These are phyloP conservation scores for Claviceps maximensis DNA, from an alignment of 2,329 filamentous ascomycete genomes.

Conservation along the genomic window DNA sequence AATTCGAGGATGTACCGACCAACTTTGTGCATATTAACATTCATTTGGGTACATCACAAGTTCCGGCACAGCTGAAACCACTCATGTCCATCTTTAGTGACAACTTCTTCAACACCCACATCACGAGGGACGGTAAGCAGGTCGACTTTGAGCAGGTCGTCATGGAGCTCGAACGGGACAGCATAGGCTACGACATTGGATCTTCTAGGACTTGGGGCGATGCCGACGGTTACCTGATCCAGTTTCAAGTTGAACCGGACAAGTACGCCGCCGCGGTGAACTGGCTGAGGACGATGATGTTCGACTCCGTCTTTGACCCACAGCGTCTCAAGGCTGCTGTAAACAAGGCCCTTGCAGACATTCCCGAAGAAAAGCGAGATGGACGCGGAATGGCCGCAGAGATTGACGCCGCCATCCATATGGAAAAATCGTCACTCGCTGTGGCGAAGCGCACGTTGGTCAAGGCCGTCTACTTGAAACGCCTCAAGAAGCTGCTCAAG, in stretches of 20 bases:
- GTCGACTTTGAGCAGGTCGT: conserved; percentile 88
- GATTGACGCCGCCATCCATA: conserved; percentile 66
- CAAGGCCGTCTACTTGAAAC: conserved; percentile 75
- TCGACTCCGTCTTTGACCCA: conserved; percentile 77
- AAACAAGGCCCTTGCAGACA: conserved; percentile 75
- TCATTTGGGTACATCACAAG: conserved; percentile 61
- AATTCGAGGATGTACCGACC: conserved; percentile 88
- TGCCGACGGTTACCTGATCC: conserved; percentile 66
- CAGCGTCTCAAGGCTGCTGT: conserved; percentile 49
- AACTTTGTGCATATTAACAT: conserved; percentile 83
- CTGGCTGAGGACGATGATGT: conserved; percentile 79
- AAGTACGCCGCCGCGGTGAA: conserved; percentile 73
- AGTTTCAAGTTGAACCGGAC: conserved; percentile 74
- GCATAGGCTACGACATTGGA: conserved; percentile 67
- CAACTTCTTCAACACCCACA: conserved; percentile 89
- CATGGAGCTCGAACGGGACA: conserved; percentile 80
- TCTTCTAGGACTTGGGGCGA: conserved; percentile 58
- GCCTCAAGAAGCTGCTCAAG: conserved; percentile 67
- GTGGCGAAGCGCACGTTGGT: conserved; percentile 74
- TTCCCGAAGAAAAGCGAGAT: conserved; percentile 82
- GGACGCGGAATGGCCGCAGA: conserved; percentile 55
- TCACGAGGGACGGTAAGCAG: conserved; percentile 59
- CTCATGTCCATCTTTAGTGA: conserved; percentile 73
- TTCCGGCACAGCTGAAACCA: conserved; percentile 75
- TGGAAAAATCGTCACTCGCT: conserved; percentile 60